Conservation (phyloP, 306 rosid genomes). For the Albizia julibrissin region DNA sequence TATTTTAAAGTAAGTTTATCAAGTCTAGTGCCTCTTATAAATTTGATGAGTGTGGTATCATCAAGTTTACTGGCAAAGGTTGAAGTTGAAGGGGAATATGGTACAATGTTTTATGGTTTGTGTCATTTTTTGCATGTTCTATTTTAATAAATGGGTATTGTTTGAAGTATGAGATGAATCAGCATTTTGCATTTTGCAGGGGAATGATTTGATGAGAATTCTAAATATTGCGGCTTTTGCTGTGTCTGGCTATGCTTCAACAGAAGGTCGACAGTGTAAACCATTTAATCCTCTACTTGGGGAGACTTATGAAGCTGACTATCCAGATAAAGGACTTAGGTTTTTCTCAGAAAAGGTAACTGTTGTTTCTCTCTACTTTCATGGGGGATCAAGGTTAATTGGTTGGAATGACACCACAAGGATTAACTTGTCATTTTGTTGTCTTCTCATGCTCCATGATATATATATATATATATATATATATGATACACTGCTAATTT, state of each 20-base stretch:
- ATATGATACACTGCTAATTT: constrained; percentile 31
- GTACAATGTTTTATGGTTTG: constrained; percentile 20
- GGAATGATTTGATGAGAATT: constrained; percentile 94
- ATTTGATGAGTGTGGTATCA: constrained; percentile 27
- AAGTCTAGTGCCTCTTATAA: not conserved
- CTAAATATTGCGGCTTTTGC: constrained; percentile 92
- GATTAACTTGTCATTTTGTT: constrained; percentile 20
- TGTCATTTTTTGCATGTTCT: constrained; percentile 10
- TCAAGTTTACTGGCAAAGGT: not conserved
- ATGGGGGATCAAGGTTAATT: constrained; percentile 9
- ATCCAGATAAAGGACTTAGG: constrained; percentile 92
- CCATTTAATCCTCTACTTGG: constrained; percentile 99
- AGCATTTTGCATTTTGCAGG: constrained; percentile 68
- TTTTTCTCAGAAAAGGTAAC: constrained; percentile 93
- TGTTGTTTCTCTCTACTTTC: constrained; percentile 21
- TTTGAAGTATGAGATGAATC: constrained; percentile 36
- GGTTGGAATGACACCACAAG: not conserved
- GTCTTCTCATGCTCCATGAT: constrained; percentile 8
- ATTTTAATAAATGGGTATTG: constrained; percentile 12
- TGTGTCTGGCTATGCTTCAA: constrained; percentile 96
- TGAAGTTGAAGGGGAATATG: constrained; percentile 25
- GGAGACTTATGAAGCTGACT: constrained; percentile 96
- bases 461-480: not conserved
- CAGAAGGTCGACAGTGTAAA: constrained; percentile 98
- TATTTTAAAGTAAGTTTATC: constrained; percentile 10